Base-by-base conservation (phyloP, 352 stramenopile genomes). In the Phytophthora quininea region DNA sequence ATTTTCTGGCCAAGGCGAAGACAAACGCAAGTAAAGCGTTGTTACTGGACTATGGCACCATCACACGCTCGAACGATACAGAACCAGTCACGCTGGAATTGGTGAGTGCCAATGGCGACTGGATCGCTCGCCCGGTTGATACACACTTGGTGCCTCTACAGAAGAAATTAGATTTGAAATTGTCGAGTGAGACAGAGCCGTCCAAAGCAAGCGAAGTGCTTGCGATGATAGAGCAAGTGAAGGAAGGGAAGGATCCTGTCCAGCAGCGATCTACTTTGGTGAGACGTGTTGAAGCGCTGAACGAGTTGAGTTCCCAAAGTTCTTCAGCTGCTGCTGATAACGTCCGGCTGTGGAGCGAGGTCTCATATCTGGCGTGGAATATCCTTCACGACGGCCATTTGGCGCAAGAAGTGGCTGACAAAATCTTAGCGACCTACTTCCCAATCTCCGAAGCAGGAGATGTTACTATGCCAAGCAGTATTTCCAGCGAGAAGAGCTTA, bases 1-100 rank as follows among this genome's bases (percentile, higher is more conserved):
- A 97, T 50, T 97, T 96, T 57, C 62, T 97, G 7, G 76, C 68
- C n/a, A 97, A 97, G 53, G 91, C 92, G 0, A 77, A 81, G 29
- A 52, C 64, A 3, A 88, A 89, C 35, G 73, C 89, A 1, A 81
- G 62, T 11, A 86, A 92, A 58, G 87, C 82, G 24, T 60, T 94
- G 3, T 56, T 49, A 29, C 57, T 93, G 29, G 90, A 96, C 60
- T 95, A 95, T 42, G 69, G 69, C 4, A 67, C 56, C 1, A 67
- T 76, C 46, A 29, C 37, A 14, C 50, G 69, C 3, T 5, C 48
- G 53, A 64, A 60, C 24, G 55, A 70, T 48, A 11, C 55, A 29
- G 24, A 65, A 15, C 31, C 68, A 0, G 50, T 73, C 4, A 86
- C 68, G 4, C 11, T 76, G 3, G 64, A 69, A 15, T 27, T 70